Evolutionary conservation across 1,284 basidiomycete genomes (phyloP).

Genomic region (Trametes hirsuta): DNA sequence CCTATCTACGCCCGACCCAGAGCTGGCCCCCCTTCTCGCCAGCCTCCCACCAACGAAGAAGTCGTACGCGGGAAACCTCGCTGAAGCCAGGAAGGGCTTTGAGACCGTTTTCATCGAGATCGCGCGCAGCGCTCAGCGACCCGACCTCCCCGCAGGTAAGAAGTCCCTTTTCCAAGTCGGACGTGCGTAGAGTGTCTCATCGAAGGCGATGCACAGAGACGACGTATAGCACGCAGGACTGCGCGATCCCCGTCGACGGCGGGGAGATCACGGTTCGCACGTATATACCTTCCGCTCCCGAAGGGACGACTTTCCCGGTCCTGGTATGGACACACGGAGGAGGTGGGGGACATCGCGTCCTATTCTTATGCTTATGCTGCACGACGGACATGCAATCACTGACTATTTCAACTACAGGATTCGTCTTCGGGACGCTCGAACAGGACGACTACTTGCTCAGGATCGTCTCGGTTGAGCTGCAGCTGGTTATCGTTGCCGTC

Average conservation of each 20-base stretch:
- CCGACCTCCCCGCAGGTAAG: background rate
- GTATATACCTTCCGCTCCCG: background rate
- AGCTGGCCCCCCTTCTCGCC: background rate
- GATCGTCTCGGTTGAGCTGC: background rate
- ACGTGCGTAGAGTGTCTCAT: too few relatives aligned
- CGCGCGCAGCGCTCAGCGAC: background rate
- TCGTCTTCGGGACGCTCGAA: conserved; percentile 16
- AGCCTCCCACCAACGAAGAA: background rate
- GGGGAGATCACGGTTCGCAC: background rate
- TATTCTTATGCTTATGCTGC: background rate
- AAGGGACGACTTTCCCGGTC: conserved; percentile 2
- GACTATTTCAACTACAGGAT: background rate
- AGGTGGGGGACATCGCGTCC: background rate
- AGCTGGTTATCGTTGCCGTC: background rate
- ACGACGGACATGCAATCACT: background rate
- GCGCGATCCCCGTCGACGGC: background rate
- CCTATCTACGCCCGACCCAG: background rate
- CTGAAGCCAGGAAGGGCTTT: background rate
- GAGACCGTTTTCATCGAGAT: background rate
- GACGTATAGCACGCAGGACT: background rate
- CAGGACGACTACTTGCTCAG: conserved; percentile 24
- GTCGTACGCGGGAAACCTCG: background rate
- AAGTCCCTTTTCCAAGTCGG: too few relatives aligned
- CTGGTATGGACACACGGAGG: conserved; percentile 16
- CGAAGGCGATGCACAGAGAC: background rate